Evolutionary conservation across 2,329 filamentous ascomycete genomes (phyloP).

Genomic region (Dactylonectria macrodidyma): DNA sequence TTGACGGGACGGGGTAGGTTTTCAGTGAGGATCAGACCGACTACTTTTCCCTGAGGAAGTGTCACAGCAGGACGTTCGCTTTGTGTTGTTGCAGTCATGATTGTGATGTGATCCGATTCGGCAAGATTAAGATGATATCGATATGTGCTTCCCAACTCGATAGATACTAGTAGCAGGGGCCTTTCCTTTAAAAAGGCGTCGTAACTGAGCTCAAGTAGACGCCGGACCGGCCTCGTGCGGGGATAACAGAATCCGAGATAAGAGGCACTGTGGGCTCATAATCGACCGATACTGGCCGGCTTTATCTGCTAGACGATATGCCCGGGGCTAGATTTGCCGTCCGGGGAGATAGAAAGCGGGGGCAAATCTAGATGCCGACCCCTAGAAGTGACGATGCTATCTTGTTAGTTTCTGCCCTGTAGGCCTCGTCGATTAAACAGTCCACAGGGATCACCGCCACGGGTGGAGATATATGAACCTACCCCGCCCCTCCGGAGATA

Average conservation of each 20-base stretch:
- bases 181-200: not conserved
- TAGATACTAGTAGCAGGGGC: not conserved
- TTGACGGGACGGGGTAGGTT: slow-evolving; percentile 50
- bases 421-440: not conserved
- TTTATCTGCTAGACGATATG: not conserved
- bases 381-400: not conserved
- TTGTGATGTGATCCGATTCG: slow-evolving; percentile 1
- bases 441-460: not conserved
- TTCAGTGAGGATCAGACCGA: slow-evolving; percentile 38
- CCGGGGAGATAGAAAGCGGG: not conserved
- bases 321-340: slow-evolving; percentile 1
- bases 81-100: slow-evolving; percentile 25
- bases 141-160: not conserved
- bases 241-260: not conserved
- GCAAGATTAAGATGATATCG: not conserved
- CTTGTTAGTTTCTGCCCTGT: not conserved
- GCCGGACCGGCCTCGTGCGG: not conserved
- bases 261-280: slow-evolving; percentile 1
- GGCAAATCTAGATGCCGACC: not conserved
- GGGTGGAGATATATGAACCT: not conserved
- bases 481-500: not conserved
- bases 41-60: slow-evolving; percentile 41
- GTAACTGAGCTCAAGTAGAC: not conserved
- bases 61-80: slow-evolving; percentile 30
- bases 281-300: not conserved